A percentile compares a stretch with the other conserved stretches of the same genome.
These are phyloP conservation scores for Fusarium sp. DNA, from an alignment of 2,329 filamentous ascomycete genomes.

Conservation along the genomic window DNA sequence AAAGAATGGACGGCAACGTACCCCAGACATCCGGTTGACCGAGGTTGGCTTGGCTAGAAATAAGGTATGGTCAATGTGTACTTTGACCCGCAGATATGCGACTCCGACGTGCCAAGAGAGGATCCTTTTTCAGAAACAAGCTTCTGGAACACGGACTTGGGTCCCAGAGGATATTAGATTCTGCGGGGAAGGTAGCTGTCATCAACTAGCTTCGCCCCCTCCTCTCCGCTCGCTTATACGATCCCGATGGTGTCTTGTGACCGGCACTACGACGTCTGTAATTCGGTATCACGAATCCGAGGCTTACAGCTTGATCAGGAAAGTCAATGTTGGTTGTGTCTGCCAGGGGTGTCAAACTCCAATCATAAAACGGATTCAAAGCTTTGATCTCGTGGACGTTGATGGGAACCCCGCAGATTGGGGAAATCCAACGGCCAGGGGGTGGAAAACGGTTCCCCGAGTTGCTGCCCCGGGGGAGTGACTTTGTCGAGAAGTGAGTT, in stretches of 20 bases:
- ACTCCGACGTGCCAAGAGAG: slow-evolving; percentile 14
- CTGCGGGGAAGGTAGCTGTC: slow-evolving; percentile 32
- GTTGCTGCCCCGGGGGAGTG: slow-evolving; percentile 11
- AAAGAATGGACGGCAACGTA: slow-evolving; percentile 21
- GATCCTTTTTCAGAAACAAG: slow-evolving; percentile 6
- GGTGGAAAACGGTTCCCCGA: slow-evolving; percentile 30
- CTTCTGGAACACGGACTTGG: slow-evolving; percentile 38
- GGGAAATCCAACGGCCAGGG: slow-evolving; percentile 24
- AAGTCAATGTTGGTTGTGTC: slow-evolving; percentile 26
- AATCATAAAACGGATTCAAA: slow-evolving; percentile 12
- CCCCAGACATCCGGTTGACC: slow-evolving; percentile 20
- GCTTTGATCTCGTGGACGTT: slow-evolving; percentile 18
- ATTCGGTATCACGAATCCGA: slow-evolving; percentile 41
- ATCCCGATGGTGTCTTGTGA: slow-evolving; percentile 21
- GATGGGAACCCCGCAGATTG: slow-evolving; percentile 39
- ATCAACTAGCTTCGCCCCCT: slow-evolving; percentile 7
- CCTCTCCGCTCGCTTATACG: slow-evolving; percentile 14
- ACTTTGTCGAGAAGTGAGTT: slow-evolving; percentile 1
- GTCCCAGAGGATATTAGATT: slow-evolving; percentile 1
- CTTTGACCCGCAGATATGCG: slow-evolving; percentile 27
- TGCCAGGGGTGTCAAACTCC: slow-evolving; percentile 7
- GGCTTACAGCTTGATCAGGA: slow-evolving; percentile 26
- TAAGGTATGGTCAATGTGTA: slow-evolving; percentile 35
- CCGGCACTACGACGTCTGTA: slow-evolving; percentile 22
- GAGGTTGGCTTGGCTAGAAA: slow-evolving; percentile 34